phyloP scores from a whole-genome alignment of 2,329 filamentous ascomycete genomes.

The Curvularia sp. region DNA sequence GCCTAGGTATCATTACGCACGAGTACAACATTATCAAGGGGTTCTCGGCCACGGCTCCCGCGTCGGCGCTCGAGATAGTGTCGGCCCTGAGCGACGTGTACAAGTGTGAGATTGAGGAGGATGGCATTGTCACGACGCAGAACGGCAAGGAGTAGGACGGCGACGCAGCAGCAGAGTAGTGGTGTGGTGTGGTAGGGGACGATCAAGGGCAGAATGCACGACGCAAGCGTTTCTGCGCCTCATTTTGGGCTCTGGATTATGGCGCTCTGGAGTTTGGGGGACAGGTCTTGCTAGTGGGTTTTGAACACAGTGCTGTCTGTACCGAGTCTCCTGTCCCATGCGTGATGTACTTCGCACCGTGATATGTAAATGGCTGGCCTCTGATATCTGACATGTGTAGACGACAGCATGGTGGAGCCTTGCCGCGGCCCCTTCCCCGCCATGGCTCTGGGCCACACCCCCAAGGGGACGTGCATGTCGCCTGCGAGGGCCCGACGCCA shows the following conservation, averaged over 20 bases:
- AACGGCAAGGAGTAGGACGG: constrained; percentile 19
- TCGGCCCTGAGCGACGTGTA: constrained; percentile 67
- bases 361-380: background rate
- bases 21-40: constrained; percentile 73
- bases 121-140: constrained; percentile 66
- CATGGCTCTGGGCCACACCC: constrained; percentile 20
- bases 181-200: background rate
- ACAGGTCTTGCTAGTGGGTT: background rate
- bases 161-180: background rate
- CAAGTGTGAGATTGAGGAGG: constrained; percentile 75
- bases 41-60: constrained; percentile 77
- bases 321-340: background rate
- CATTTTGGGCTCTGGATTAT: background rate
- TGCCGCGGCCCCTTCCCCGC: constrained; percentile 29
- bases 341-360: background rate
- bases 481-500: constrained; percentile 35
- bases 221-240: background rate
- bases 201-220: background rate
- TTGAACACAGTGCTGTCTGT: background rate
- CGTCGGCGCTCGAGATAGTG: constrained; percentile 71
- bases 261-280: background rate
- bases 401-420: constrained; percentile 9
- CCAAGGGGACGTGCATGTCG: constrained; percentile 27
- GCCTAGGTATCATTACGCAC: constrained; percentile 67
- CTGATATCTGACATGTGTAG: background rate